phyloP scores from a whole-genome alignment of 129 eudicot species.

The Erigeron canadensis region DNA sequence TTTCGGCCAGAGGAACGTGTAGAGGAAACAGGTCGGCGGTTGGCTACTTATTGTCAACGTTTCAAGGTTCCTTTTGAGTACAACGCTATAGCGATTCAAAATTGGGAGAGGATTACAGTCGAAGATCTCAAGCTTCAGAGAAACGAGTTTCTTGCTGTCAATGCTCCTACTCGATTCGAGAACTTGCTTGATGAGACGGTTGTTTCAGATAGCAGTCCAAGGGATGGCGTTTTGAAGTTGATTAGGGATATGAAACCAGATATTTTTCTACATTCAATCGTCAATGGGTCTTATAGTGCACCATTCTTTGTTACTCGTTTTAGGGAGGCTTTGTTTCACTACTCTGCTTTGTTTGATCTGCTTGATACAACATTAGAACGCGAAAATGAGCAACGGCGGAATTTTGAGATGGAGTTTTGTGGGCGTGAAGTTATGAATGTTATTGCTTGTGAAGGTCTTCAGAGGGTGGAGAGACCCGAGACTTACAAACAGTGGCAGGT shows the following conservation, averaged over 20 bases:
- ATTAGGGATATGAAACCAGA: slow-evolving; percentile 60
- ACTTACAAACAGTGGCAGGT: slow-evolving; percentile 74
- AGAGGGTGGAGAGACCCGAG: slow-evolving; percentile 70
- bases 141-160: slow-evolving; percentile 67
- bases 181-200: slow-evolving; percentile 63
- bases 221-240: slow-evolving; percentile 58
- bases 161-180: slow-evolving; percentile 41
- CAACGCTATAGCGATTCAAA: slow-evolving; percentile 52
- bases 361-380: slow-evolving; percentile 55
- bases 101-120: slow-evolving; percentile 49
- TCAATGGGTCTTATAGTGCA: slow-evolving; percentile 56
- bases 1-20: slow-evolving; percentile 66
- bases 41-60: slow-evolving; percentile 55
- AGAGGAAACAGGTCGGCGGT: slow-evolving; percentile 72
- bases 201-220: slow-evolving; percentile 43
- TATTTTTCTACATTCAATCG: slow-evolving; percentile 47
- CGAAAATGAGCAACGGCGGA: slow-evolving; percentile 41
- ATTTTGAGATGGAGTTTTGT: slow-evolving; percentile 49
- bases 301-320: slow-evolving; percentile 73
- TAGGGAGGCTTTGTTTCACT: slow-evolving; percentile 64
- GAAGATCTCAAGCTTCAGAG: slow-evolving; percentile 55
- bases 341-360: slow-evolving; percentile 65
- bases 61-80: slow-evolving; percentile 67
- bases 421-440: slow-evolving; percentile 66
- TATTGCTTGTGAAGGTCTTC: slow-evolving; percentile 68